These are phyloP conservation scores for Ulmus americana DNA, from an alignment of 331 rosid genomes.

Conservation along the genomic window DNA sequence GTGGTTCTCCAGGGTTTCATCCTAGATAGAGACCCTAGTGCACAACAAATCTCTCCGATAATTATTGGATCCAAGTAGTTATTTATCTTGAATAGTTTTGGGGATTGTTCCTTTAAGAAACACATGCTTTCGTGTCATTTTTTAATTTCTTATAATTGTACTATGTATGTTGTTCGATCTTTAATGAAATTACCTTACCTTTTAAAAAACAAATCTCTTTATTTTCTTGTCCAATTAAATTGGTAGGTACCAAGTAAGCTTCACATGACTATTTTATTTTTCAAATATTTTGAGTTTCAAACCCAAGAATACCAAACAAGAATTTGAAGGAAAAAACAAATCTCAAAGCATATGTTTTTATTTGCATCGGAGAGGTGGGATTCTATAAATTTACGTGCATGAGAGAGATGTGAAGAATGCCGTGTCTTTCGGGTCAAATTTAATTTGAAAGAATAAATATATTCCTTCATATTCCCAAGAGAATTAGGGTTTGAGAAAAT, in stretches of 20 bases:
- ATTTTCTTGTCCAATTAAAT: not conserved
- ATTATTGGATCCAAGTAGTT: too few relatives aligned
- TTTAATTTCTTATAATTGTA: too few relatives aligned
- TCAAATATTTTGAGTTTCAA: not conserved
- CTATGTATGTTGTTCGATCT: too few relatives aligned
- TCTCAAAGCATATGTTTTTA: slow-evolving; percentile 11
- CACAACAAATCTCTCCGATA: too few relatives aligned
- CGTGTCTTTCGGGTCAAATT: slow-evolving; percentile 18
- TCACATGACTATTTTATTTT: slow-evolving; percentile 8
- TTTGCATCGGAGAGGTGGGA: slow-evolving; percentile 14
- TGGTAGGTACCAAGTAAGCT: not conserved
- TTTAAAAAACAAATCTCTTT: too few relatives aligned
- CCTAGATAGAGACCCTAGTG: too few relatives aligned
- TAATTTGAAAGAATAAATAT: slow-evolving; percentile 3
- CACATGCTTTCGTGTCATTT: too few relatives aligned
- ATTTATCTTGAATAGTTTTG: too few relatives aligned
- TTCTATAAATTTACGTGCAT: not conserved
- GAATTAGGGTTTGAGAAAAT: slow-evolving; percentile 17
- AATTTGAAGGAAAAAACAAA: slow-evolving; percentile 4
- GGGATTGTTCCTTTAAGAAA: too few relatives aligned
- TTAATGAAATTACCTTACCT: too few relatives aligned
- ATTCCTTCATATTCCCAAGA: slow-evolving; percentile 13
- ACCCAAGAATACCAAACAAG: slow-evolving; percentile 11
- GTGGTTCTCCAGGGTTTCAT: too few relatives aligned
- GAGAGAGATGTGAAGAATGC: slow-evolving; percentile 13